Evolutionary conservation across 345 rosid genomes (phyloP).

Genomic region (Abelmoschus esculentus): DNA sequence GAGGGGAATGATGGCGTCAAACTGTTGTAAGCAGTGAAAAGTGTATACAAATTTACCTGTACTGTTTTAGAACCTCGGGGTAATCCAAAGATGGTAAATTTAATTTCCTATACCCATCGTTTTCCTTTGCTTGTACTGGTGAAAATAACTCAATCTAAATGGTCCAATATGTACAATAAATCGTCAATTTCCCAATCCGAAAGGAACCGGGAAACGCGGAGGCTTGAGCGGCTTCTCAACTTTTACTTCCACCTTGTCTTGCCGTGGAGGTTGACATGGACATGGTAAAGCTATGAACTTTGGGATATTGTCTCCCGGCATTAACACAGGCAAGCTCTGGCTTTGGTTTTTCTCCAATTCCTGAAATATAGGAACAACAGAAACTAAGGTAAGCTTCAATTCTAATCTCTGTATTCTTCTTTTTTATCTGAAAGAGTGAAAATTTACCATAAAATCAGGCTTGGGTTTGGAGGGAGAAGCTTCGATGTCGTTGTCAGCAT

Average conservation of each 20-base stretch:
- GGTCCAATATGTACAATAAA: conserved; percentile 17
- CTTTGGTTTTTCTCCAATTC: conserved; percentile 39
- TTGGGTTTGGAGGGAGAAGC: conserved; percentile 45
- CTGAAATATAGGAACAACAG: conserved; percentile 16
- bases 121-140: no score
- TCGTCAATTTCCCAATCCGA: conserved; percentile 32
- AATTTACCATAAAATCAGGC: conserved; percentile 34
- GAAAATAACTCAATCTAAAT: background rate
- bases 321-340: conserved; percentile 67
- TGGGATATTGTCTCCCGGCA: conserved; percentile 81
- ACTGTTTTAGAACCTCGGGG: background rate
- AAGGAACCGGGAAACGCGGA: conserved; percentile 56
- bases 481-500: conserved; percentile 19
- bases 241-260: conserved; percentile 33
- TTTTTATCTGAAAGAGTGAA: background rate
- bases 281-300: conserved; percentile 91
- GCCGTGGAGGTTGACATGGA: conserved; percentile 59
- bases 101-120: background rate
- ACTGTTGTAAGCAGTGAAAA: background rate
- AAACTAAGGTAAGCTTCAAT: background rate
- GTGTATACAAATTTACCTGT: background rate
- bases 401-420: background rate
- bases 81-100: background rate
- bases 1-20: background rate
- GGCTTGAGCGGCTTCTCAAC: conserved; percentile 45